phyloP scores from a whole-genome alignment of 345 rosid genomes.

The Ailanthus altissimus region DNA sequence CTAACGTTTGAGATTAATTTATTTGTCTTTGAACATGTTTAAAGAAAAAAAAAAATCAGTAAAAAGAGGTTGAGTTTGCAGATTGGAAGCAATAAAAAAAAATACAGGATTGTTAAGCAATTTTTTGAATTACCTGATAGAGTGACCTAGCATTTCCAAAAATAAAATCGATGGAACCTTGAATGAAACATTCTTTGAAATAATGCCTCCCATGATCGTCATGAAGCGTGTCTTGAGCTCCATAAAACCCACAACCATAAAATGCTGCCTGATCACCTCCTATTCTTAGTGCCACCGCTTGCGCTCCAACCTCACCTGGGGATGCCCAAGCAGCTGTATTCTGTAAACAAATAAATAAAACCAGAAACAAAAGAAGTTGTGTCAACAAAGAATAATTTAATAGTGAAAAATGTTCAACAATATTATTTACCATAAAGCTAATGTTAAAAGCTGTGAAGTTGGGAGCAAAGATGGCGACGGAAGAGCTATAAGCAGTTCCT shows the following conservation, averaged over 20 bases:
- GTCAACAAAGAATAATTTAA: too few relatives aligned
- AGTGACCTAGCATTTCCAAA: constrained; percentile 75
- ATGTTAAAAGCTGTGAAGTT: constrained; percentile 79
- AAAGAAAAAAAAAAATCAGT: too few relatives aligned
- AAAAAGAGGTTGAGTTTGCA: too few relatives aligned
- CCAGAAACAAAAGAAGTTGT: too few relatives aligned
- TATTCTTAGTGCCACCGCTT: constrained; percentile 77
- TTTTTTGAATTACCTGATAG: constrained; percentile 59
- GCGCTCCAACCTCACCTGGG: constrained; percentile 75
- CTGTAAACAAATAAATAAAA: too few relatives aligned
- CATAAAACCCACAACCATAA: constrained; percentile 77
- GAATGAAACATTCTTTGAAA: constrained; percentile 67
- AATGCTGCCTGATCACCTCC: constrained; percentile 80
- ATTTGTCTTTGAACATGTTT: too few relatives aligned
- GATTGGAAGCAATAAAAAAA: too few relatives aligned
- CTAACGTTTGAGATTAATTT: too few relatives aligned
- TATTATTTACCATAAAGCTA: constrained; percentile 82
- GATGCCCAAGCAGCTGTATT: constrained; percentile 65
- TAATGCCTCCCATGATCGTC: constrained; percentile 78
- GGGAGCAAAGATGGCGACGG: constrained; percentile 62
- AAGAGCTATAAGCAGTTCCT: constrained; percentile 62
- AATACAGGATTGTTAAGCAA: too few relatives aligned
- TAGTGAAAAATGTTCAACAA: too few relatives aligned
- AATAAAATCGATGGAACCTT: constrained; percentile 88
- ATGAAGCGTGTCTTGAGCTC: constrained; percentile 88